Conservation (phyloP, 2,329 filamentous ascomycete species). For the Mollisia scopiformis region DNA sequence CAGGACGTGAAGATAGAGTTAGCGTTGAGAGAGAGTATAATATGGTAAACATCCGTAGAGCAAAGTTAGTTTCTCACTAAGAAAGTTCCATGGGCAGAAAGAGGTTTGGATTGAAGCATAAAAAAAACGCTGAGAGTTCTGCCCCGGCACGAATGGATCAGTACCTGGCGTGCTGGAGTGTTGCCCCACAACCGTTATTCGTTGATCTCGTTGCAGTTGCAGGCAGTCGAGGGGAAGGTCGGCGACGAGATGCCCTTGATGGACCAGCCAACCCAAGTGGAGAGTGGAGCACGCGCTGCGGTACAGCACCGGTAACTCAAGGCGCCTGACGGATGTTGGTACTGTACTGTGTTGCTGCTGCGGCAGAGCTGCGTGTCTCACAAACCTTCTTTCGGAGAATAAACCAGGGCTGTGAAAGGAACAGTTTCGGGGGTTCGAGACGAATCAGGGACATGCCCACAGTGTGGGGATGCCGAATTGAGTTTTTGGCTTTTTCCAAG, state of each 20-base stretch:
- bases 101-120: neutral
- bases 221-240: no score
- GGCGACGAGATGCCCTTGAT: no score
- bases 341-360: neutral
- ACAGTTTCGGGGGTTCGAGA: neutral
- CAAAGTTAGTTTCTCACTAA: neutral
- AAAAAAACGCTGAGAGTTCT: neutral
- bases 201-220: no score
- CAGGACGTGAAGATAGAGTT: neutral
- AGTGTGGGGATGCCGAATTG: slow-evolving; percentile 1
- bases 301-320: no score
- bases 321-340: no score
- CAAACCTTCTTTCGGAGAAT: neutral
- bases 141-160: neutral
- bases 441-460: slow-evolving; percentile 1
- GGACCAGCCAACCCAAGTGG: no score
- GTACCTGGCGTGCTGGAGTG: no score
- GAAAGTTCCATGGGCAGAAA: neutral
- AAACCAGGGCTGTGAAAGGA: neutral
- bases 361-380: neutral
- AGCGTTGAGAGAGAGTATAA: neutral
- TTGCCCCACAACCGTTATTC: no score
- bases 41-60: neutral
- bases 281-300: no score
- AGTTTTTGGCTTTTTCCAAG: neutral